phyloP scores from a whole-genome alignment of 441 rosid species.

The Capsella rubella region DNA sequence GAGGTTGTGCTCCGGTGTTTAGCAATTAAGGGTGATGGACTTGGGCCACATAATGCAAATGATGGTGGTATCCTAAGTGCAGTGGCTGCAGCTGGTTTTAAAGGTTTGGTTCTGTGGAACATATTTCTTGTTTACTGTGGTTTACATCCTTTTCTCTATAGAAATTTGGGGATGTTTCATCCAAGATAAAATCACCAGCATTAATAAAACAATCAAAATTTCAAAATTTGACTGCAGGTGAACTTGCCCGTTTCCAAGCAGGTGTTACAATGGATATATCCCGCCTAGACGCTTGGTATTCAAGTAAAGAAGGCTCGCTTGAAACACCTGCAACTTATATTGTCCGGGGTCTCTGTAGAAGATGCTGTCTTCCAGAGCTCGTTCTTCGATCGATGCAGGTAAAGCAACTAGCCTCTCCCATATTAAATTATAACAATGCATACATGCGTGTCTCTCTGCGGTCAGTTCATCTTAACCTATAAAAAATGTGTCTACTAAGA shows the following conservation, averaged over 20 bases:
- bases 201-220: not conserved
- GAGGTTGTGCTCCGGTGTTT: slow-evolving; percentile 91
- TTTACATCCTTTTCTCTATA: slow-evolving; percentile 30
- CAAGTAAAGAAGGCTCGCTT: slow-evolving; percentile 71
- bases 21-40: slow-evolving; percentile 94
- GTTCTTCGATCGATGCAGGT: slow-evolving; percentile 96
- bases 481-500: not conserved
- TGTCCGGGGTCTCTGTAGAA: slow-evolving; percentile 86
- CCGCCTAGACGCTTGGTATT: slow-evolving; percentile 96
- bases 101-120: slow-evolving; percentile 58
- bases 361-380: slow-evolving; percentile 95
- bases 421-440: not conserved
- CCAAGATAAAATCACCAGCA: slow-evolving; percentile 26
- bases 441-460: slow-evolving; percentile 8
- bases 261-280: slow-evolving; percentile 98
- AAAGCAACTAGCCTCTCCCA: slow-evolving; percentile 23
- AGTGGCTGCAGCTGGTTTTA: slow-evolving; percentile 93
- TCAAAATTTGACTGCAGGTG: slow-evolving; percentile 61
- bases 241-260: slow-evolving; percentile 86
- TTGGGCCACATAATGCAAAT: slow-evolving; percentile 62
- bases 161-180: slow-evolving; percentile 4
- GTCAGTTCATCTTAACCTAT: not conserved
- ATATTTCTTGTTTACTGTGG: slow-evolving; percentile 30
- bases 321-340: slow-evolving; percentile 83
- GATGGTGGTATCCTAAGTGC: slow-evolving; percentile 90